Evolutionary conservation across 2,329 filamentous ascomycete genomes (phyloP).

Genomic region (Pseudocercospora pini-densiflorae): DNA sequence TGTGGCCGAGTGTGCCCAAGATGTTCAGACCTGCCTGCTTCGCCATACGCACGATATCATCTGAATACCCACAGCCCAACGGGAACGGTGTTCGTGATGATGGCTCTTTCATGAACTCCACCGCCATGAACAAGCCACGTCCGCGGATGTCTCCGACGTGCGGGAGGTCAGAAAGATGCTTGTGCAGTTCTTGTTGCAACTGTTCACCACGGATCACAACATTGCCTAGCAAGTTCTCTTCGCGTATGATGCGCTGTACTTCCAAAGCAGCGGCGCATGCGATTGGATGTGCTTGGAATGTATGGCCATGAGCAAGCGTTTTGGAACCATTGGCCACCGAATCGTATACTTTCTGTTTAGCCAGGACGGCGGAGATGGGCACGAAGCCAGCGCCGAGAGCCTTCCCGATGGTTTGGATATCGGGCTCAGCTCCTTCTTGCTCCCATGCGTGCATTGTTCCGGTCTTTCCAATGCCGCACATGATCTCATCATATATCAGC

Average conservation of each 20-base stretch:
- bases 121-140: slow-evolving; percentile 56
- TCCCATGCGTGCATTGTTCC: too few relatives aligned
- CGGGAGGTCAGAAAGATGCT: slow-evolving; percentile 38
- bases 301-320: slow-evolving; percentile 45
- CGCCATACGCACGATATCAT: background rate
- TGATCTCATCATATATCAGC: too few relatives aligned
- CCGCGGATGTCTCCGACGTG: slow-evolving; percentile 64
- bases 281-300: slow-evolving; percentile 56
- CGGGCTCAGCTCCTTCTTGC: too few relatives aligned
- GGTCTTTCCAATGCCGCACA: too few relatives aligned
- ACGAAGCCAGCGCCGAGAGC: too few relatives aligned
- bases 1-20: slow-evolving; percentile 1
- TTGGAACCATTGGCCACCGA: too few relatives aligned
- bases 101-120: slow-evolving; percentile 14
- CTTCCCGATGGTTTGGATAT: too few relatives aligned
- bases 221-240: slow-evolving; percentile 53
- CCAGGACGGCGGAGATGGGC: too few relatives aligned
- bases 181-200: too few relatives aligned
- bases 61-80: background rate
- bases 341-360: too few relatives aligned
- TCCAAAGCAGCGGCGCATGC: too few relatives aligned
- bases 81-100: background rate
- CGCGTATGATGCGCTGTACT: too few relatives aligned
- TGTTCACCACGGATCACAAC: slow-evolving; percentile 26
- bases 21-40: background rate